Conservation (phyloP, 2,329 filamentous ascomycete genomes). For the Hypoxylon sp. region DNA sequence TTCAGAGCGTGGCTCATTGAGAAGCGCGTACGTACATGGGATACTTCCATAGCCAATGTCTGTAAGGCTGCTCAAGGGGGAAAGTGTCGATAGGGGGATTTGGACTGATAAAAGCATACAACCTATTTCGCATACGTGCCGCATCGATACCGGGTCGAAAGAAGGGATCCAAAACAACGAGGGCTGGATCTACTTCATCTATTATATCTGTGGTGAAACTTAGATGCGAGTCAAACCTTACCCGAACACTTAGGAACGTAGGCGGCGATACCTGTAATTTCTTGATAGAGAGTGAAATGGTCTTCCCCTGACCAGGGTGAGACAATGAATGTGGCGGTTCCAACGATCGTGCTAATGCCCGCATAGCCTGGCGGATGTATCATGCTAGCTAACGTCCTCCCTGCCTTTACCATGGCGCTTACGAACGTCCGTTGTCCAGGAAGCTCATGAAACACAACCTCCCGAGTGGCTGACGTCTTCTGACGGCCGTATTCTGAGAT, state of each 20-base stretch:
- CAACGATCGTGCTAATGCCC: no score
- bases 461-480: not conserved
- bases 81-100: slow-evolving; percentile 45
- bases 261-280: slow-evolving; percentile 24
- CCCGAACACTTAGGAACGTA: not conserved
- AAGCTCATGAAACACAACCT: slow-evolving; percentile 9
- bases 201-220: slow-evolving; percentile 9
- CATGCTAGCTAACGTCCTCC: not conserved
- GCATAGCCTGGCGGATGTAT: slow-evolving; percentile 3
- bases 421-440: not conserved
- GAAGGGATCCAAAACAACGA: slow-evolving; percentile 43
- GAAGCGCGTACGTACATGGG: slow-evolving; percentile 37
- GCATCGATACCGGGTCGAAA: slow-evolving; percentile 45
- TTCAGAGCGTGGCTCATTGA: not conserved
- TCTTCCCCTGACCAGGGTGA: slow-evolving; percentile 43
- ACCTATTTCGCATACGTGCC: slow-evolving; percentile 38
- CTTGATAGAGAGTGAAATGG: slow-evolving; percentile 39
- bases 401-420: not conserved
- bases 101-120: slow-evolving; percentile 41
- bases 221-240: slow-evolving; percentile 1
- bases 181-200: slow-evolving; percentile 40
- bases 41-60: slow-evolving; percentile 45
- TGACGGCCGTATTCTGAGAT: slow-evolving; percentile 6
- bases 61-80: slow-evolving; percentile 37
- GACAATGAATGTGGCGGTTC: not conserved